Percentiles rank a stretch among this genome's conserved stretches.
These are phyloP conservation scores for Taphrina sp. DNA, from an alignment of 1,139 yeast species.

Conservation along the genomic window DNA sequence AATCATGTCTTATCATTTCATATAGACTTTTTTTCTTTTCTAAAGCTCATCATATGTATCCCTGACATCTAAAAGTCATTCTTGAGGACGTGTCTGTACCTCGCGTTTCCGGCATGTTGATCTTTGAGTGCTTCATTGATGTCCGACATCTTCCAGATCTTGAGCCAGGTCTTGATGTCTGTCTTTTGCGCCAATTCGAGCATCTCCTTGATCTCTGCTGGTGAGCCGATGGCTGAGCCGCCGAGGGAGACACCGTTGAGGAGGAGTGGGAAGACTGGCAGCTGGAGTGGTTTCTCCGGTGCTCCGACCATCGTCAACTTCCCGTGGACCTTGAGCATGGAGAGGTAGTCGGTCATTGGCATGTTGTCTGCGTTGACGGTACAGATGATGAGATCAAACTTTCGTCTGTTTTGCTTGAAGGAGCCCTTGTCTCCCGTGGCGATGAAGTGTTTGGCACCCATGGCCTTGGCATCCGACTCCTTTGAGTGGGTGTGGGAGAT, in stretches of 20 bases:
- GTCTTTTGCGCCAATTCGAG: conserved; percentile 56
- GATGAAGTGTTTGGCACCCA: conserved; percentile 51
- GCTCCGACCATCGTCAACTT: conserved; percentile 35
- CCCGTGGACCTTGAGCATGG: conserved; percentile 35
- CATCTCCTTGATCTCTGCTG: conserved; percentile 57
- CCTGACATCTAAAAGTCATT: too few species aligned
- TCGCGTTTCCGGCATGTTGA: conserved; percentile 32
- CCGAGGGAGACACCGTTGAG: conserved; percentile 32
- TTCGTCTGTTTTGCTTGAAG: conserved; percentile 48
- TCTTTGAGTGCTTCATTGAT: conserved; percentile 38
- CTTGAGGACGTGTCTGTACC: conserved; percentile 26
- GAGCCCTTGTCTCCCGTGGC: conserved; percentile 49
- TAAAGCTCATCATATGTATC: neutral
- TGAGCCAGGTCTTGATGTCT: conserved; percentile 59
- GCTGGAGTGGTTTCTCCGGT: conserved; percentile 33
- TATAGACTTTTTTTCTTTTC: too few species aligned
- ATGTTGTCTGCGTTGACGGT: conserved; percentile 45
- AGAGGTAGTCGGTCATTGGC: conserved; percentile 45
- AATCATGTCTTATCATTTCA: too few species aligned
- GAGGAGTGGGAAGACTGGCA: conserved; percentile 34
- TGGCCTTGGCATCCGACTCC: conserved; percentile 49
- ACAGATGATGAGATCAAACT: conserved; percentile 53
- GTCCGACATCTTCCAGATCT: conserved; percentile 55
- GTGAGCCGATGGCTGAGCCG: conserved; percentile 48
- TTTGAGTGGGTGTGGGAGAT: conserved; percentile 51